Evolutionary conservation across 306 rosid genomes (phyloP), one percentile per base, ranked within the genome.

Genomic region (Sechiopsis laciniata): DNA sequence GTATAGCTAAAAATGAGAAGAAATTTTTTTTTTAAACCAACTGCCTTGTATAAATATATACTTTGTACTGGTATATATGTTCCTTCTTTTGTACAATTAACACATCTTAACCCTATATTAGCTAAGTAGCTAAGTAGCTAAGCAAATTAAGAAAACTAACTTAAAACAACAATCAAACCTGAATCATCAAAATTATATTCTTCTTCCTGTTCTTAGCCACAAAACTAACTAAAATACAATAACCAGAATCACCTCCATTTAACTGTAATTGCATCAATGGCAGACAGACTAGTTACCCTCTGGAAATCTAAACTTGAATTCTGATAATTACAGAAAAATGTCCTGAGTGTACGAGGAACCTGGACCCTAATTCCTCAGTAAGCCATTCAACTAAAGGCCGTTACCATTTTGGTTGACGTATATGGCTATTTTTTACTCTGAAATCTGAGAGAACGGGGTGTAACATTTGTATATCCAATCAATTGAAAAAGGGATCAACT

Each of bases 71-170:
- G 42, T 51, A 59, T 14, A 6, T 6, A 51, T 51, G 57, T 70
- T 69, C 21, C 58, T 51, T 51, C 40, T 15, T 70, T 70, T 70
- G 72, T 70, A 70, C 60, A 52, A 11, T 52, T 51, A 50, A 48
- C 74, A 70, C 59, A 26, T 22, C 59, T 42, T 70, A 70, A 5
- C 13, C 60, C 74, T 50, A 14, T 51, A 51, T 26, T 26, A 21
- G 19, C 8, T 45, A 24, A 51, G 10, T 26, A 21, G 19, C 8
- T 45, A 24, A 51, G 10, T 51, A 15, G 40, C 56, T 24, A 70
- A 51, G 20, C 59, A 51, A n/a, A 70, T 4, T 50, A 69, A 22
- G 5, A 7, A 51, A 51, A 22, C 20, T 42, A 42, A 42, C 48
- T 42, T 42, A 42, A 8, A 42, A 3, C 48, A 42, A 42, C 42